A percentile compares a stretch with the other conserved stretches of the same genome.
These are phyloP conservation scores for Phytophthora sp. DNA, from an alignment of 352 stramenopile genomes.

Conservation along the genomic window DNA sequence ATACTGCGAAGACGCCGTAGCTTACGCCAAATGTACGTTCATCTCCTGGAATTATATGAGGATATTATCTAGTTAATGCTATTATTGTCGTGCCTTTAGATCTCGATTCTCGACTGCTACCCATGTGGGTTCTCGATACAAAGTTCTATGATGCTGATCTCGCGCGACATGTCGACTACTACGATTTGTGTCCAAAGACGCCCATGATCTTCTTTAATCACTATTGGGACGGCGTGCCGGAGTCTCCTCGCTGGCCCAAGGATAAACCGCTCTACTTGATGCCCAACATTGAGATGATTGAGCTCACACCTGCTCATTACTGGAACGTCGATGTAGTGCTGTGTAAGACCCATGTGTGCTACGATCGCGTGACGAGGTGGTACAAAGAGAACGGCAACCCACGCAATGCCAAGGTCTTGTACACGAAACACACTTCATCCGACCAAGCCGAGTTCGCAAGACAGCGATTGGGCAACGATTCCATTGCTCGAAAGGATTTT, in stretches of 20 bases:
- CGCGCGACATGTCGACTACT: conserved; percentile 45
- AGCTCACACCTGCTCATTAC: conserved; percentile 52
- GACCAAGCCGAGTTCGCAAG: conserved; percentile 37
- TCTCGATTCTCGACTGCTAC: conserved; percentile 40
- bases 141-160: conserved; percentile 33
- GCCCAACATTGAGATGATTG: conserved; percentile 66
- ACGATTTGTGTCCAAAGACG: conserved; percentile 58
- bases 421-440: conserved; percentile 51
- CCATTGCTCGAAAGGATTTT: conserved; percentile 32
- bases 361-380: conserved; percentile 46
- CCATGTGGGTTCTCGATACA: conserved; percentile 37
- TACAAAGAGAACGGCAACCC: conserved; percentile 58
- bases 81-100: no score
- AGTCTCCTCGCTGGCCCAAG: conserved; percentile 27
- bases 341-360: conserved; percentile 63
- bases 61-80: no score
- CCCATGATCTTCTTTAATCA: conserved; percentile 68
- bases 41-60: conserved; percentile 1
- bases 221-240: conserved; percentile 47
- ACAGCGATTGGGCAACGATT: conserved; percentile 12
- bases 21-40: conserved; percentile 62
- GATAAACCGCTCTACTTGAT: conserved; percentile 56
- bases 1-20: conserved; percentile 74
- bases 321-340: conserved; percentile 60
- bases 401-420: conserved; percentile 39